A percentile compares a stretch with the other conserved stretches of the same genome.
phyloP scores from a whole-genome alignment of 148 eudicot genomes.

The Rhododendron mucronatum region DNA sequence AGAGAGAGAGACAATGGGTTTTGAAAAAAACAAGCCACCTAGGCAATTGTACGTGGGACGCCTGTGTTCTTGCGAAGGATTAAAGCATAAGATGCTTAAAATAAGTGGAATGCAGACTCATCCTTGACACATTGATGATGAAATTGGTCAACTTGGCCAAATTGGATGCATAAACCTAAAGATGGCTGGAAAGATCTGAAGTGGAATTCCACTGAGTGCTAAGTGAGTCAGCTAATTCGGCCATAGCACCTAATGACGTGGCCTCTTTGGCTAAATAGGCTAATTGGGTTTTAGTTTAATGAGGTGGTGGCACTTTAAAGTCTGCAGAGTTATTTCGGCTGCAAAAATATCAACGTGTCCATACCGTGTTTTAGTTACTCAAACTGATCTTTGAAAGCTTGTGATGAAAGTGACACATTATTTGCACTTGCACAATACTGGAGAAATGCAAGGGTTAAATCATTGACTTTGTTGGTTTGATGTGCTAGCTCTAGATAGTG shows the following conservation, averaged over 20 bases:
- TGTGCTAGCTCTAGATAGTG: neutral
- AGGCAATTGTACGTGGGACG: neutral
- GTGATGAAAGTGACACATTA: neutral
- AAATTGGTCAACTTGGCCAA: constrained; percentile 46
- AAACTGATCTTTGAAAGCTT: neutral
- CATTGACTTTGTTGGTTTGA: neutral
- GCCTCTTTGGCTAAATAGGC: neutral
- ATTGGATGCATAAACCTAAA: constrained; percentile 25
- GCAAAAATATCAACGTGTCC: neutral
- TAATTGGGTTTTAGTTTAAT: constrained; percentile 25
- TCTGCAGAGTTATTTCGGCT: neutral
- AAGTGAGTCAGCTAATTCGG: constrained; percentile 36
- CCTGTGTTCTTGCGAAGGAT: neutral
- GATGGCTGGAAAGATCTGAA: neutral
- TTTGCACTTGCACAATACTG: neutral
- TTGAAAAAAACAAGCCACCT: neutral
- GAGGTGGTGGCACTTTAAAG: constrained; percentile 3
- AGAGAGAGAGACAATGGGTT: neutral
- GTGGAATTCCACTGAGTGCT: constrained; percentile 13
- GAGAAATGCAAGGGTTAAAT: neutral
- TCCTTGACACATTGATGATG: constrained; percentile 24
- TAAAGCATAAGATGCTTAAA: constrained; percentile 27
- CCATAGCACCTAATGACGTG: constrained; percentile 32
- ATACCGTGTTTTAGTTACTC: neutral
- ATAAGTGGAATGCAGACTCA: constrained; percentile 48